Conservation (phyloP, 371 early-diverging fungal species). For the Capniomyces stellatus region DNA sequence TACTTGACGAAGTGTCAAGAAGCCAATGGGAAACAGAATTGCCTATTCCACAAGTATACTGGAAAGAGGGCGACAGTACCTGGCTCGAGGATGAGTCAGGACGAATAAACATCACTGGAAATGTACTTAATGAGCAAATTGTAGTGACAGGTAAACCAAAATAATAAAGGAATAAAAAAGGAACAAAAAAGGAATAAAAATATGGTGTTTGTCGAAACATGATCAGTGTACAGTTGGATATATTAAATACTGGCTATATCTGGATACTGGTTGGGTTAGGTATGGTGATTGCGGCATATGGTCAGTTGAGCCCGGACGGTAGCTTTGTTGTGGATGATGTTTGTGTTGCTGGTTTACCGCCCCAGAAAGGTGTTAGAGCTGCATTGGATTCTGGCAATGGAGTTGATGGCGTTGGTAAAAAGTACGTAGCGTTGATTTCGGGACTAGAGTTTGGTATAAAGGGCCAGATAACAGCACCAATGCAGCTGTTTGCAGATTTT, state of each 20-base stretch:
- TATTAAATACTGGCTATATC: no score
- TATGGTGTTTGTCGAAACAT: constrained; percentile 15
- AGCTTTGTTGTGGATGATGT: constrained; percentile 69
- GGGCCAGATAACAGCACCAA: constrained; percentile 18
- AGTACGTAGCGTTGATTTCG: constrained; percentile 61
- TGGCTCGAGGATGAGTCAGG: constrained; percentile 85
- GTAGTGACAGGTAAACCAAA: constrained; percentile 34
- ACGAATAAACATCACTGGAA: constrained; percentile 44
- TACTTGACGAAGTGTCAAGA: constrained; percentile 59
- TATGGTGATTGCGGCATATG: constrained; percentile 54
- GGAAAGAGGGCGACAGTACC: constrained; percentile 36
- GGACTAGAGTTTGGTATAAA: constrained; percentile 46
- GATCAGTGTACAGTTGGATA: no score
- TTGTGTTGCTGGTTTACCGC: constrained; percentile 46
- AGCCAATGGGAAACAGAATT: constrained; percentile 43
- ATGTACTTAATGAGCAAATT: constrained; percentile 24
- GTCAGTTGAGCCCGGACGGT: constrained; percentile 45
- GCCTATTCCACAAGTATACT: constrained; percentile 42
- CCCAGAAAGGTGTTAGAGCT: constrained; percentile 20
- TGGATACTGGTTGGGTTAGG: no score
- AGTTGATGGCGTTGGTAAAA: constrained; percentile 12
- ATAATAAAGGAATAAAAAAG: not conserved
- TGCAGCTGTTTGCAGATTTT: constrained; percentile 59
- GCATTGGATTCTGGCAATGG: not conserved
- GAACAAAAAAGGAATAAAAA: not conserved